phyloP scores from a whole-genome alignment of 805 yeast species.

The Candida michaelii region DNA sequence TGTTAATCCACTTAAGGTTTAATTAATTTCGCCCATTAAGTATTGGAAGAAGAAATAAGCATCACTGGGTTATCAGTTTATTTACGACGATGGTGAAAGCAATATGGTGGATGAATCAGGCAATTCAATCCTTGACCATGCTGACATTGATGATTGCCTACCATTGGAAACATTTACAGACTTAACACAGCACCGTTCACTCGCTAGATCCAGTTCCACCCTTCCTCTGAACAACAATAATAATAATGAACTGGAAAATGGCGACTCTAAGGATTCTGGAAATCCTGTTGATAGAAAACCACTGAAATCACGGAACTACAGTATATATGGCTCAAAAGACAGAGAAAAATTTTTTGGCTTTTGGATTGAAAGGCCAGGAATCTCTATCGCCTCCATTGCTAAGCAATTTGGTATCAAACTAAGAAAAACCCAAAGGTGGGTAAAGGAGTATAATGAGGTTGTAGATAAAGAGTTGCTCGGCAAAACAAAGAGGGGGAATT shows the following conservation, averaged over 20 bases:
- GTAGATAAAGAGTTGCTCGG: conserved; percentile 3
- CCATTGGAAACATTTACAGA: conserved; percentile 7
- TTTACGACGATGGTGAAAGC: conserved; percentile 8
- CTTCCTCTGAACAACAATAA: conserved; percentile 1
- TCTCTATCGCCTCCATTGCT: conserved; percentile 9
- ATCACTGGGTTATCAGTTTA: conserved; percentile 8
- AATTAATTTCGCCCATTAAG: conserved; percentile 5
- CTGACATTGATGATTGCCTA: conserved; percentile 5
- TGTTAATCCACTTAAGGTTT: neutral
- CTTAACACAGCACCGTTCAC: conserved; percentile 4
- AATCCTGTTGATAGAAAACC: neutral
- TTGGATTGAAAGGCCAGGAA: conserved; percentile 7
- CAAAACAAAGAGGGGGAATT: conserved; percentile 9
- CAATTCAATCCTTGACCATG: conserved; percentile 8
- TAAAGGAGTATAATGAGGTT: conserved; percentile 11
- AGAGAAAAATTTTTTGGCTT: conserved; percentile 9
- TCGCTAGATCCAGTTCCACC: neutral
- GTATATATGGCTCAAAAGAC: conserved; percentile 4
- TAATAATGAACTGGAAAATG: conserved; percentile 1
- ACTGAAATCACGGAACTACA: neutral
- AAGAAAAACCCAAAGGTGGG: conserved; percentile 14
- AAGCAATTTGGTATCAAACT: conserved; percentile 8
- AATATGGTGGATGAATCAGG: conserved; percentile 11
- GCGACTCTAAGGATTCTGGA: neutral
- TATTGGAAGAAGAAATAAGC: conserved; percentile 1